Conservation (phyloP, 441 rosid genomes). For the Hura crepitans region DNA sequence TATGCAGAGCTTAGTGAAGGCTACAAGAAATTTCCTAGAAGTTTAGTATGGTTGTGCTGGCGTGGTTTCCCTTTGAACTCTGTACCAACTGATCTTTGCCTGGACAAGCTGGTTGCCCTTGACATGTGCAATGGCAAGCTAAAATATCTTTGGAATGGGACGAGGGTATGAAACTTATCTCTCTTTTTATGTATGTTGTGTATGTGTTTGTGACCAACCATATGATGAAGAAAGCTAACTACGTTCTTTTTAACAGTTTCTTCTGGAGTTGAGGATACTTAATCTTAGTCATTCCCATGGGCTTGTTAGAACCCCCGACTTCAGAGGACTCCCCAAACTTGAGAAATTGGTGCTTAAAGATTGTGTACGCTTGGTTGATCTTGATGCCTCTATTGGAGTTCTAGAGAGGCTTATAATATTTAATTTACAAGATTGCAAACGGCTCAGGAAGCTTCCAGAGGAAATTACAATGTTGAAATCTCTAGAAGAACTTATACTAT, state of each 20-base stretch:
- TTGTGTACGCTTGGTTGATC: constrained; percentile 22
- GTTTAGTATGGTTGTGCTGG: constrained; percentile 31
- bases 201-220: neutral
- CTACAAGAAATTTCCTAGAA: constrained; percentile 20
- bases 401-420: constrained; percentile 18
- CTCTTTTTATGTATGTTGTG: neutral
- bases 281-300: constrained; percentile 25
- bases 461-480: constrained; percentile 33
- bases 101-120: constrained; percentile 24
- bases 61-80: constrained; percentile 24
- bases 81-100: constrained; percentile 21
- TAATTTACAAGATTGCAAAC: constrained; percentile 20
- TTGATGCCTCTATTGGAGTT: constrained; percentile 22
- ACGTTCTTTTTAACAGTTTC: constrained; percentile 19
- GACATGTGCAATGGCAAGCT: constrained; percentile 25
- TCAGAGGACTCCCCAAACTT: constrained; percentile 24
- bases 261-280: constrained; percentile 24
- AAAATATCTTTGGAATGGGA: constrained; percentile 24
- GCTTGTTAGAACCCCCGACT: constrained; percentile 31
- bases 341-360: constrained; percentile 27
- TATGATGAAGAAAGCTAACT: neutral
- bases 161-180: constrained; percentile 20
- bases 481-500: constrained; percentile 27
- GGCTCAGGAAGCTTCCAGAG: constrained; percentile 20
- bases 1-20: constrained; percentile 17